Percentiles rank a stretch among this genome's conserved stretches.
These are phyloP conservation scores for Candida railenensis DNA, from an alignment of 805 yeast genomes.

Conservation along the genomic window DNA sequence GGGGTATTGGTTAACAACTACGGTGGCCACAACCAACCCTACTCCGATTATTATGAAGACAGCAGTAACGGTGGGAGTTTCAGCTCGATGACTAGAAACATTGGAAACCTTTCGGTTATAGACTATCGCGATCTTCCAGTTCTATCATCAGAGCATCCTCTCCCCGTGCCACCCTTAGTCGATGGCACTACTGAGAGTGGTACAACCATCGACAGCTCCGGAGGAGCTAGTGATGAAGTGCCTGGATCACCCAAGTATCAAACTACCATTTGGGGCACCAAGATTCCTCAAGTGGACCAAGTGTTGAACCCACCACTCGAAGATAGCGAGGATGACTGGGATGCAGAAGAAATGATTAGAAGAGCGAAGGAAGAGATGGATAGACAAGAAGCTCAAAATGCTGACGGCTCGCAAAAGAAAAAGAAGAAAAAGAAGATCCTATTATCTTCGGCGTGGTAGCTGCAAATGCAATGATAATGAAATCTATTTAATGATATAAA, in stretches of 20 bases:
- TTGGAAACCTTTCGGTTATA: conserved; percentile 36
- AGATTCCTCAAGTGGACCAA: conserved; percentile 41
- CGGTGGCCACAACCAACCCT: conserved; percentile 22
- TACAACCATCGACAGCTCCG: conserved; percentile 1
- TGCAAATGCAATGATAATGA: neutral
- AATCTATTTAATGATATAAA: neutral
- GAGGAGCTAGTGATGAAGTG: conserved; percentile 8
- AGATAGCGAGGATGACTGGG: conserved; percentile 44
- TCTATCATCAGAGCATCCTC: conserved; percentile 15
- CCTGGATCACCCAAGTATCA: conserved; percentile 19
- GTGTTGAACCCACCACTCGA: neutral
- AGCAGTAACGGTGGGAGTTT: conserved; percentile 5
- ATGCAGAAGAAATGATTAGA: conserved; percentile 50
- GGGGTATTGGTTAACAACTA: conserved; percentile 9
- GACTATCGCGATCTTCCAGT: conserved; percentile 38
- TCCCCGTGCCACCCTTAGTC: neutral
- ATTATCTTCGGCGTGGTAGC: conserved; percentile 3
- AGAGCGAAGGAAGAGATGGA: conserved; percentile 50
- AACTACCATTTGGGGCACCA: conserved; percentile 80
- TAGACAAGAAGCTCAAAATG: conserved; percentile 16
- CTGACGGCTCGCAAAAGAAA: conserved; percentile 26
- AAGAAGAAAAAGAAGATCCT: conserved; percentile 47
- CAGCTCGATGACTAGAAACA: conserved; percentile 11
- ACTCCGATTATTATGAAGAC: conserved; percentile 15
- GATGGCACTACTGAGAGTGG: neutral